Conservation (phyloP, 768 basidiomycete species). For the Xerocomellus intermedius region DNA sequence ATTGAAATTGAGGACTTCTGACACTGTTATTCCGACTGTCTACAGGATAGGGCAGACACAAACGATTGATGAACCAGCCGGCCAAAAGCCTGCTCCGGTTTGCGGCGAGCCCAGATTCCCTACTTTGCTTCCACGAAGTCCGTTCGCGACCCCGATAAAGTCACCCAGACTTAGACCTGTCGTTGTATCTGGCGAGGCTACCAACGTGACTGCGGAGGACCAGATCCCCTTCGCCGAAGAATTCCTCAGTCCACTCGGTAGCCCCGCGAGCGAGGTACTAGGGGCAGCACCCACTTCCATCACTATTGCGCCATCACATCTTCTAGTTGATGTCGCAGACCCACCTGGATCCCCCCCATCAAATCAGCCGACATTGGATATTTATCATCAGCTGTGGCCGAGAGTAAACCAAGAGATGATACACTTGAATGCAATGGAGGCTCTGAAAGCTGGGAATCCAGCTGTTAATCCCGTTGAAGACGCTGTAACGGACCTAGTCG, state of each 20-base stretch:
- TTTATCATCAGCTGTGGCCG: slow-evolving; percentile 34
- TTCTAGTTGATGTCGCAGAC: slow-evolving; percentile 9
- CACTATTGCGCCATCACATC: slow-evolving; percentile 1
- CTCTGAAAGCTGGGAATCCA: neutral
- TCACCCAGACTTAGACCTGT: neutral
- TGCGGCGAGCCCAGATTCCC: neutral
- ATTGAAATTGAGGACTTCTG: slow-evolving; percentile 64
- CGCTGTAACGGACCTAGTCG: neutral
- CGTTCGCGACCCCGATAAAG: neutral
- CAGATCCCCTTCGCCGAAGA: slow-evolving; percentile 13
- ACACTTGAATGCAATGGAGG: slow-evolving; percentile 27
- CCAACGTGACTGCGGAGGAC: neutral
- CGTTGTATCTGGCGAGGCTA: neutral
- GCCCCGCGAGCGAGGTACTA: slow-evolving; percentile 11
- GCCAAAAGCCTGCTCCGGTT: neutral
- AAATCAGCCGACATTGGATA: slow-evolving; percentile 13
- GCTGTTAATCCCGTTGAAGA: neutral
- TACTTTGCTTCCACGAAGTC: neutral
- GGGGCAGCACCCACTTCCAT: neutral
- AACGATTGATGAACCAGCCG: neutral
- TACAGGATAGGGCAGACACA: slow-evolving; percentile 27
- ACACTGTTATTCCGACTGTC: slow-evolving; percentile 48
- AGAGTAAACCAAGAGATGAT: slow-evolving; percentile 38
- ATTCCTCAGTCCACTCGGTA: slow-evolving; percentile 25
- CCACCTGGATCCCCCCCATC: slow-evolving; percentile 7